Percentiles rank a stretch among this genome's conserved stretches.
Evolutionary conservation across 1,284 basidiomycete genomes (phyloP).

Genomic region (Rhodotorula sp.): DNA sequence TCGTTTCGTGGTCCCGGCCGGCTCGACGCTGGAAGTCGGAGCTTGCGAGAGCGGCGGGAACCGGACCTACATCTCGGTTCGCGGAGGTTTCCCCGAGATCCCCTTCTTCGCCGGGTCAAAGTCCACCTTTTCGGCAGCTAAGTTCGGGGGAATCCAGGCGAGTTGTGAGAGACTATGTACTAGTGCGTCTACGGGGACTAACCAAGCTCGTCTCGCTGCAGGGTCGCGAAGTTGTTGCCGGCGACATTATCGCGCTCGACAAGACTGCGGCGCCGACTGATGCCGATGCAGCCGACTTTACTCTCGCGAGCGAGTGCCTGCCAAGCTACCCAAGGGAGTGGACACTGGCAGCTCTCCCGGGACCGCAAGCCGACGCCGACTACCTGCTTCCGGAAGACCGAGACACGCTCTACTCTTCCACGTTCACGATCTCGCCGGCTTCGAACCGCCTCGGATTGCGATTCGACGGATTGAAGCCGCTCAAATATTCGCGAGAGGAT

Average conservation of each 20-base stretch:
- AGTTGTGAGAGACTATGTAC: background rate
- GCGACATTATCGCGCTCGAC: slow-evolving; percentile 54
- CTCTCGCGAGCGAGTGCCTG: background rate
- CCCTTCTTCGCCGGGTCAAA: slow-evolving; percentile 59
- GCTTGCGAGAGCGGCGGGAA: slow-evolving; percentile 52
- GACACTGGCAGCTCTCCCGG: slow-evolving; percentile 59
- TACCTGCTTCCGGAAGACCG: slow-evolving; percentile 59
- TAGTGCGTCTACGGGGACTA: background rate
- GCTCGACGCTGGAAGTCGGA: slow-evolving; percentile 54
- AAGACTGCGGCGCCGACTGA: background rate
- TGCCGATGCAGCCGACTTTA: background rate
- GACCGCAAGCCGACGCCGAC: slow-evolving; percentile 63
- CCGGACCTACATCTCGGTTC: slow-evolving; percentile 60
- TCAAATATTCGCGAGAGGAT: slow-evolving; percentile 57
- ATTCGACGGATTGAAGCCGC: slow-evolving; percentile 51
- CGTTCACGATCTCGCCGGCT: slow-evolving; percentile 57
- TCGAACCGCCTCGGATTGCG: slow-evolving; percentile 50
- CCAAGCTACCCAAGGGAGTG: slow-evolving; percentile 49
- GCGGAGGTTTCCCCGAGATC: slow-evolving; percentile 63
- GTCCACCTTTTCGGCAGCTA: slow-evolving; percentile 45
- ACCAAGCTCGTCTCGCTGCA: background rate
- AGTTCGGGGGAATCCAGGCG: slow-evolving; percentile 47
- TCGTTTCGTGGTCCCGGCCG: slow-evolving; percentile 54
- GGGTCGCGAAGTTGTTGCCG: slow-evolving; percentile 55
- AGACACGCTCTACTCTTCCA: slow-evolving; percentile 54